phyloP scores from a whole-genome alignment of 164 flowering plant species.

The Stephania cephalantha region DNA sequence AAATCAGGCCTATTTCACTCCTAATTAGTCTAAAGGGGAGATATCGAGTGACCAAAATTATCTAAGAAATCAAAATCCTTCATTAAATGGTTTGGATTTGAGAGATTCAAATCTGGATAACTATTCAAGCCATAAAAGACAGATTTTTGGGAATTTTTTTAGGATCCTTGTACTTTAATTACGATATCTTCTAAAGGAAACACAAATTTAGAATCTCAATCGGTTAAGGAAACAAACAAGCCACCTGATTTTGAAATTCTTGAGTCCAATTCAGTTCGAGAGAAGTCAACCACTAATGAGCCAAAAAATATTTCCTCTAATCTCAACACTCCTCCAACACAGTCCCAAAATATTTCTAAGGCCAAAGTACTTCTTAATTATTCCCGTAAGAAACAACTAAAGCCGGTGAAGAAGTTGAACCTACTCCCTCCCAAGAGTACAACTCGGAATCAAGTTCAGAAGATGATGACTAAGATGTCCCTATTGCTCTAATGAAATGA shows the following conservation, averaged over 20 bases:
- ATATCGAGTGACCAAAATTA: background rate
- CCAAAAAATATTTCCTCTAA: background rate
- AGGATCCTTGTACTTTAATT: too few species aligned
- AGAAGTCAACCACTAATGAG: too few species aligned
- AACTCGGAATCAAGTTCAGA: background rate
- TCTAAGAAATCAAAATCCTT: background rate
- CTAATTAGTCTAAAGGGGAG: background rate
- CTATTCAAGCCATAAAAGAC: too few species aligned
- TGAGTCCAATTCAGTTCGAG: background rate
- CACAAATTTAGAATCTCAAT: background rate
- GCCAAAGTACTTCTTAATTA: background rate
- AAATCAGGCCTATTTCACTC: background rate
- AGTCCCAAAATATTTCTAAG: background rate
- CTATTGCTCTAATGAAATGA: background rate
- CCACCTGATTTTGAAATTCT: too few species aligned
- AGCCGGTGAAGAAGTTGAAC: too few species aligned
- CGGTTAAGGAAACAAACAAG: too few species aligned
- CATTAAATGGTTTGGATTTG: too few species aligned
- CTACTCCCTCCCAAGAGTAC: background rate
- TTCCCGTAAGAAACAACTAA: too few species aligned
- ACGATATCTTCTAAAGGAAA: too few species aligned
- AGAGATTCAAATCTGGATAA: too few species aligned
- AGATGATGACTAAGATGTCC: background rate
- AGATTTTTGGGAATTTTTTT: too few species aligned
- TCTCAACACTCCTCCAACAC: background rate